Conservation (phyloP, 495 filamentous ascomycete genomes). For the Recurvomyces mirabilis region DNA sequence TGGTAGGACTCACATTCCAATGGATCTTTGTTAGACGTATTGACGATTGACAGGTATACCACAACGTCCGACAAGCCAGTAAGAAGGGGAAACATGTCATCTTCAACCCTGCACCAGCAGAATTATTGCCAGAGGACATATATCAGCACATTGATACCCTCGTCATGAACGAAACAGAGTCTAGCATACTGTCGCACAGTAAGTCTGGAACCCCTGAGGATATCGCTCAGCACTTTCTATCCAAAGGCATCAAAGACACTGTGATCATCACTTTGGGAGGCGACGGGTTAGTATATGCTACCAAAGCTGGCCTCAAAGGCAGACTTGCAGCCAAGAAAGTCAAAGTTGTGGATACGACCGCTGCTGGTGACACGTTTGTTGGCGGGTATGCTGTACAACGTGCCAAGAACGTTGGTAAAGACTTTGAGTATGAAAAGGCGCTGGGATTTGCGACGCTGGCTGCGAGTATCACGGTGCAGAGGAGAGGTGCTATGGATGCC, state of each 20-base stretch:
- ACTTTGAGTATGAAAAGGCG: constrained; percentile 32
- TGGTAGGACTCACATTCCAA: constrained; percentile 34
- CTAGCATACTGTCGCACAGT: constrained; percentile 53
- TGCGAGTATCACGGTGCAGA: constrained; percentile 65
- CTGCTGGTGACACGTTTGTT: constrained; percentile 89
- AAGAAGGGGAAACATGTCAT: constrained; percentile 42
- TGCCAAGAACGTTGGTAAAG: constrained; percentile 33
- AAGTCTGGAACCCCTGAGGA: constrained; percentile 27
- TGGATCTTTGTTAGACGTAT: neutral
- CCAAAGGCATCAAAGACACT: constrained; percentile 58
- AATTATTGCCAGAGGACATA: constrained; percentile 50
- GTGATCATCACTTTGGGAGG: constrained; percentile 68
- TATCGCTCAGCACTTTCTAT: constrained; percentile 49
- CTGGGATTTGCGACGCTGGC: constrained; percentile 61
- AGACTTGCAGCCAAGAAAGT: constrained; percentile 42
- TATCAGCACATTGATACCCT: constrained; percentile 64
- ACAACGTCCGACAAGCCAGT: constrained; percentile 46
- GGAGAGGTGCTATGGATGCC: constrained; percentile 67
- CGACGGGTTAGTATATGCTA: constrained; percentile 55
- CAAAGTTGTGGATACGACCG: constrained; percentile 83
- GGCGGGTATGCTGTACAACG: constrained; percentile 71
- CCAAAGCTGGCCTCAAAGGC: constrained; percentile 10
- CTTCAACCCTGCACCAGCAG: constrained; percentile 69
- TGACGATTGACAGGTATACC: constrained; percentile 32
- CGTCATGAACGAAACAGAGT: constrained; percentile 87